Conservation (phyloP, 2,329 filamentous ascomycete species). For the Sporothrix luriei region DNA sequence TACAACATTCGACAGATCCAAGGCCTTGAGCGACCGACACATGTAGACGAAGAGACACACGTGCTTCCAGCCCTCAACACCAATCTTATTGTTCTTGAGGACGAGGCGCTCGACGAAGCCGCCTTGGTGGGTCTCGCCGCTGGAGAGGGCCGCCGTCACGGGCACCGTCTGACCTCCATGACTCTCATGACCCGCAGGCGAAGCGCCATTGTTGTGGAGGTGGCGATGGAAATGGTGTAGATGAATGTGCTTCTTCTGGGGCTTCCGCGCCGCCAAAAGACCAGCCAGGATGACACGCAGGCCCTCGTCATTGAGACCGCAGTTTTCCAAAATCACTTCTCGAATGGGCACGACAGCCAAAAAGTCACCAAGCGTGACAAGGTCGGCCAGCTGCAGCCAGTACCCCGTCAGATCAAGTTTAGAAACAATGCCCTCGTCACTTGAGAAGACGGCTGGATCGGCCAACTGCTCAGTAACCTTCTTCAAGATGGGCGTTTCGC, state of each 20-base stretch:
- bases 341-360: slow-evolving; percentile 89
- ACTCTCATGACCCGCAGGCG: too few species aligned
- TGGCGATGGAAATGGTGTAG: slow-evolving; percentile 31
- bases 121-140: slow-evolving; percentile 53
- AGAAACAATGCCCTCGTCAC: slow-evolving; percentile 73
- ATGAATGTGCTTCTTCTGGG: slow-evolving; percentile 58
- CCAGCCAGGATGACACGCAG: slow-evolving; percentile 84
- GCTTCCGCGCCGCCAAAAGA: slow-evolving; percentile 74
- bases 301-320: slow-evolving; percentile 82
- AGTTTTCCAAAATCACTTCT: slow-evolving; percentile 83
- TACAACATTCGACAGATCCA: slow-evolving; percentile 83
- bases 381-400: slow-evolving; percentile 77
- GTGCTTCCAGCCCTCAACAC: slow-evolving; percentile 85
- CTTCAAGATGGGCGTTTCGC: slow-evolving; percentile 89
- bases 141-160: slow-evolving; percentile 39
- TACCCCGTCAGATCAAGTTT: slow-evolving; percentile 85
- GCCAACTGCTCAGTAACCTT: slow-evolving; percentile 87
- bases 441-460: slow-evolving; percentile 65
- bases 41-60: slow-evolving; percentile 88
- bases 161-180: slow-evolving; percentile 37
- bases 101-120: slow-evolving; percentile 85
- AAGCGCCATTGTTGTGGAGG: neutral
- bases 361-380: slow-evolving; percentile 89
- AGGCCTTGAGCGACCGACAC: slow-evolving; percentile 79
- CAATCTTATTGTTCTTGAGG: slow-evolving; percentile 90